Evolutionary conservation across 768 basidiomycete species (phyloP), one percentile per base, ranked within the genome.

Genomic region (Lepiota venenata): DNA sequence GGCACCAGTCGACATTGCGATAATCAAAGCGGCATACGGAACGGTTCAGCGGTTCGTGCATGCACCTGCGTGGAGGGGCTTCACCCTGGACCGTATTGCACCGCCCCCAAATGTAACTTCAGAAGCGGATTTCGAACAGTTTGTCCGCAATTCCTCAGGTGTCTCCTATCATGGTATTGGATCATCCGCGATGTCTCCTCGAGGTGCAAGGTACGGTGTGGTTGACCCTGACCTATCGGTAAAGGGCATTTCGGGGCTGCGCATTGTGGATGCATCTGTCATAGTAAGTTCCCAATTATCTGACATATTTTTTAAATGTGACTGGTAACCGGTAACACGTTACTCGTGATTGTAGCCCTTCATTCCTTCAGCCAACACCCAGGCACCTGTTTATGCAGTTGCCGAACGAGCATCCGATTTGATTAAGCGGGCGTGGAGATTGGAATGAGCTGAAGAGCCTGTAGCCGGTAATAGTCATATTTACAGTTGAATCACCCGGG

Each of bases 261-360:
- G 68, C n/a, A 56, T 68, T 36, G 61, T 68, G 14, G 68, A 69
- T 57, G 64, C 60, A 38, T 66, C 64, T 18, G 61, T 66, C 27
- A 54, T 67, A 21, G 64, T 66, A 43, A 60, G 64, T 9, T 16
- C n/a, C 3, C 16, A 3, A 29, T 38, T 6, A 12, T 32, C 12
- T 42, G 10, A 5, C 32, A 4, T 35, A 18, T 29, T 5, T n/a
- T 12, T 25, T 25, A 25, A 25, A 2, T 5, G n/a, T n/a, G n/a
- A n/a, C n/a, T n/a, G n/a, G n/a, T 22, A 10, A 15, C 12, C 21
- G 11, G 14, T 36, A 16, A 35, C 15, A 16, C 6, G 16, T 32
- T n/a, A 10, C 44, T 21, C 18, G 32, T 32, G 8, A 32, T 32
- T 7, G 8, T 11, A 52, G 50, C 32, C 50, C 14, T 43, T 52